Conservation (phyloP, 2,329 filamentous ascomycete genomes). For the Colletotrichum sublineola region DNA sequence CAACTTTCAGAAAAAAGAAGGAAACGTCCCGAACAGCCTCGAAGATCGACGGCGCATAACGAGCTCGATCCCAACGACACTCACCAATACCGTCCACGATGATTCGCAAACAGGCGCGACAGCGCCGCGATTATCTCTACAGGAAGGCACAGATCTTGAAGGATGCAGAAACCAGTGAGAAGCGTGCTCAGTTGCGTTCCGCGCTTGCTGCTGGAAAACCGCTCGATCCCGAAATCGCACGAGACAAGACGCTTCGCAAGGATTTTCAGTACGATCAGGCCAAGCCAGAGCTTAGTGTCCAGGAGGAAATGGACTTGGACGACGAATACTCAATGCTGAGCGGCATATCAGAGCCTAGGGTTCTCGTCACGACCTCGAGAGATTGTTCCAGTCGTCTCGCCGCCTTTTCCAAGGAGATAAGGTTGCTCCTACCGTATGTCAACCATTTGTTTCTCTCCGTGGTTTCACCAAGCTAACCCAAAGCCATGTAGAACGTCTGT, state of each 20-base stretch:
- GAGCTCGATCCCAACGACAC: not conserved
- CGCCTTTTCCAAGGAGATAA: slow-evolving; percentile 94
- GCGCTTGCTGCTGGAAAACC: slow-evolving; percentile 92
- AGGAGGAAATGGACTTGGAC: slow-evolving; percentile 81
- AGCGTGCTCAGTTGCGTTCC: slow-evolving; percentile 86
- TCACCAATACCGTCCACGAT: slow-evolving; percentile 1
- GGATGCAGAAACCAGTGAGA: slow-evolving; percentile 93
- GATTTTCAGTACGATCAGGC: slow-evolving; percentile 97
- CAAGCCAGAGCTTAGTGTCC: slow-evolving; percentile 72
- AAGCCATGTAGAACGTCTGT: slow-evolving; percentile 72
- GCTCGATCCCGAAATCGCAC: slow-evolving; percentile 83
- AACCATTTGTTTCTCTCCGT: slow-evolving; percentile 48
- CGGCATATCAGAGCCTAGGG: slow-evolving; percentile 84
- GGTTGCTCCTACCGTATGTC: slow-evolving; percentile 72
- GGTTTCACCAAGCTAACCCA: slow-evolving; percentile 74
- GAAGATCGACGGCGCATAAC: slow-evolving; percentile 4
- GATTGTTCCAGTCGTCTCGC: slow-evolving; percentile 86
- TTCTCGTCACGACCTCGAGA: slow-evolving; percentile 78
- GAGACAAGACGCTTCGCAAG: slow-evolving; percentile 85
- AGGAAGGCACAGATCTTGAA: slow-evolving; percentile 87
- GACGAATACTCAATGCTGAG: slow-evolving; percentile 93
- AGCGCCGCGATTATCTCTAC: slow-evolving; percentile 77
- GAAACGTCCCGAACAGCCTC: not conserved
- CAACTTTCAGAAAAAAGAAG: too few species aligned
- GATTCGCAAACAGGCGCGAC: slow-evolving; percentile 56